These are phyloP conservation scores for Lonicera japonica DNA, from an alignment of 129 eudicot species.

Conservation along the genomic window DNA sequence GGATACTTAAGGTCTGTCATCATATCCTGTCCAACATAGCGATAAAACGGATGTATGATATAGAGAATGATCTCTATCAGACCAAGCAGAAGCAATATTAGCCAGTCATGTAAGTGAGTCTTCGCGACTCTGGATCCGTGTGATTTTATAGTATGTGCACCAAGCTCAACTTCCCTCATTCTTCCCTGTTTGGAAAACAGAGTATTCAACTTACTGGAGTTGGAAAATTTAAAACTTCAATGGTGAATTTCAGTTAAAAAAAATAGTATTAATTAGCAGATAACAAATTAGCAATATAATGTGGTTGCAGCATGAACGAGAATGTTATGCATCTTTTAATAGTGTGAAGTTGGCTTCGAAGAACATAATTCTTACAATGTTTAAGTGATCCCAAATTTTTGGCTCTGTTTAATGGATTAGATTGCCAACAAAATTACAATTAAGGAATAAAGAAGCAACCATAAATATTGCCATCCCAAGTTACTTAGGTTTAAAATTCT, in stretches of 20 bases:
- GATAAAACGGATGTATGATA: constrained; percentile 62
- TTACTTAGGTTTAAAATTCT: no score
- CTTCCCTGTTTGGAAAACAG: constrained; percentile 28
- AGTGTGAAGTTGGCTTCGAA: background rate
- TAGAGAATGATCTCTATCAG: constrained; percentile 44
- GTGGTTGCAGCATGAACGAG: background rate
- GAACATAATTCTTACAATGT: background rate
- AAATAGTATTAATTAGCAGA: no score
- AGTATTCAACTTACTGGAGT: background rate
- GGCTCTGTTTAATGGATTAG: no score
- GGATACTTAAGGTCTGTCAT: constrained; percentile 79
- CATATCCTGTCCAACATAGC: constrained; percentile 75
- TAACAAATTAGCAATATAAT: no score
- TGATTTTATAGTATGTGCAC: constrained; percentile 47
- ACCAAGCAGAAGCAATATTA: constrained; percentile 53
- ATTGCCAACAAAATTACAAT: no score
- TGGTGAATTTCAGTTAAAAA: no score
- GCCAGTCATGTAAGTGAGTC: constrained; percentile 70
- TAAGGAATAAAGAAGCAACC: no score
- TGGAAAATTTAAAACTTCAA: background rate
- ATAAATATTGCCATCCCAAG: no score
- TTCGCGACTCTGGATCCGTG: constrained; percentile 64
- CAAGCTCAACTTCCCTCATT: constrained; percentile 40
- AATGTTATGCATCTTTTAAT: background rate
- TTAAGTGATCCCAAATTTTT: no score